Evolutionary conservation across 73 alveolate genomes (phyloP).

Genomic region (Tetrahymena elliotti): DNA sequence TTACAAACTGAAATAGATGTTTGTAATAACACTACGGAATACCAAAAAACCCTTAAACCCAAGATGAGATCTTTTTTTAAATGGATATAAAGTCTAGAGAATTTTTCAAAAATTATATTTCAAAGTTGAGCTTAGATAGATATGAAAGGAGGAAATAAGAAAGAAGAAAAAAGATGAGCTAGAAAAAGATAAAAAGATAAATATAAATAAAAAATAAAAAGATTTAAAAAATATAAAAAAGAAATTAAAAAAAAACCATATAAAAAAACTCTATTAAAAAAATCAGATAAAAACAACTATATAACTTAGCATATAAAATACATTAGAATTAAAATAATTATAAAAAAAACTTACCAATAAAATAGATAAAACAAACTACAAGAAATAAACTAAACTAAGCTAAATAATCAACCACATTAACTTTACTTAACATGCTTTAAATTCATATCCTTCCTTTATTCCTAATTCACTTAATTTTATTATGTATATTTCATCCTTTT

Average conservation of each 20-base stretch:
- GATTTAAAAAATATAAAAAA: not conserved
- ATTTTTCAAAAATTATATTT: not conserved
- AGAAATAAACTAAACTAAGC: no score
- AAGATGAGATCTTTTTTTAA: not conserved
- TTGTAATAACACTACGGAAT: not conserved
- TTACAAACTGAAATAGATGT: not conserved
- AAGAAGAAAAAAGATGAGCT: not conserved
- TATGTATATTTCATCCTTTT: no score
- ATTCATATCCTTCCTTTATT: no score
- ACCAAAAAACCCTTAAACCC: not conserved
- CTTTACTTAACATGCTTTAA: no score
- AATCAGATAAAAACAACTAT: not conserved
- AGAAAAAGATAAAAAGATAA: not conserved
- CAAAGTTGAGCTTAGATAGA: not conserved
- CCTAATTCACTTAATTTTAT: no score
- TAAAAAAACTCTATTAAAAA: not conserved
- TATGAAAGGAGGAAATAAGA: not conserved
- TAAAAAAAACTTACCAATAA: not conserved
- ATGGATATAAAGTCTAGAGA: not conserved
- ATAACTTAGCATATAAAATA: no score
- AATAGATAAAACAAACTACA: no score
- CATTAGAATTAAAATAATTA: no score
- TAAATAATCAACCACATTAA: no score
- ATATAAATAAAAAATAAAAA: not conserved
- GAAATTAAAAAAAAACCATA: not conserved